A percentile compares a stretch with the other conserved stretches of the same genome.
Evolutionary conservation across 2,329 filamentous ascomycete genomes (phyloP).

Genomic region (Ophiostoma himal-ulmi): DNA sequence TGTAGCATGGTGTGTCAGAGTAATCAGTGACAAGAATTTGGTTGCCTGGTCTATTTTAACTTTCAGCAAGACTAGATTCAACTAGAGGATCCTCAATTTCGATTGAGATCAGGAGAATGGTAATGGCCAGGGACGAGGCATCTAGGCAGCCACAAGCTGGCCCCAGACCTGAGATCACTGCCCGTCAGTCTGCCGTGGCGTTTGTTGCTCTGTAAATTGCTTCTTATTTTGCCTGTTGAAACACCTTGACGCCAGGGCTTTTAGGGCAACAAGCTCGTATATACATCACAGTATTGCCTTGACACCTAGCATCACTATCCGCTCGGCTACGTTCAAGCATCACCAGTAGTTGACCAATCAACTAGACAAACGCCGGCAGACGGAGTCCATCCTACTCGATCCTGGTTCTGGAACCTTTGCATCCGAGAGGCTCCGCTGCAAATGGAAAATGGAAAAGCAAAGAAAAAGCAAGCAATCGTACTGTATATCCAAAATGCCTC

Average conservation of each 20-base stretch:
- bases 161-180: neutral
- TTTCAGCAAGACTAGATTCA: neutral
- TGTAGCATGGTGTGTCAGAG: neutral
- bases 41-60: conserved; percentile 6
- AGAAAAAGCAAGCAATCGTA: neutral
- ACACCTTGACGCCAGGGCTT: neutral
- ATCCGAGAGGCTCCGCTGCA: neutral
- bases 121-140: no score
- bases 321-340: neutral
- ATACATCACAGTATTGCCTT: neutral
- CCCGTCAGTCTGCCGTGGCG: neutral
- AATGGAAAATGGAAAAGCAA: neutral
- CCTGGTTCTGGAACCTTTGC: neutral
- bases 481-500: no score
- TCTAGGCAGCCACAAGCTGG: neutral
- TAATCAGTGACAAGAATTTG: neutral
- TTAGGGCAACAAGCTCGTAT: neutral
- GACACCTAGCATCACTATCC: neutral
- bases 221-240: neutral
- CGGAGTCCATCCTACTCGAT: neutral
- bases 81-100: no score
- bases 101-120: neutral
- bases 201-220: neutral
- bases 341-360: neutral
- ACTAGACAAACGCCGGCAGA: neutral